These are phyloP conservation scores for Aspergillus egyptiacus DNA, from an alignment of 495 filamentous ascomycete genomes.

Conservation along the genomic window DNA sequence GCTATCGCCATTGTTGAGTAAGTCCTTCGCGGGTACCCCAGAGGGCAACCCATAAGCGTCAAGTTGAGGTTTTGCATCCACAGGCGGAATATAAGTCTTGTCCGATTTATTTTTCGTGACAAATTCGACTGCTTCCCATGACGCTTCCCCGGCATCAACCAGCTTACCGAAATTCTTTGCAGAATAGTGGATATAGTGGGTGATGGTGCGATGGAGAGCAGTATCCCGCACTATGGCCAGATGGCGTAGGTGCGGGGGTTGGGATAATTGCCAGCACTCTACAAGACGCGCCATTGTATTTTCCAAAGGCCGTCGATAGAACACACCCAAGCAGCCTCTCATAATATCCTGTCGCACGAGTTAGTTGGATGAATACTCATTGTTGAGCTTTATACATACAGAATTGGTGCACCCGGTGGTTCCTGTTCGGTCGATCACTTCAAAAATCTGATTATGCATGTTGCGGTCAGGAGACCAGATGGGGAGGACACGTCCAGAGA, in stretches of 20 bases:
- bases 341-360: constrained; percentile 40
- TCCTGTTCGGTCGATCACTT: constrained; percentile 46
- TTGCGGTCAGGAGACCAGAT: constrained; percentile 51
- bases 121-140: constrained; percentile 55
- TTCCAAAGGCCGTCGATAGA: constrained; percentile 56
- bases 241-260: constrained; percentile 58
- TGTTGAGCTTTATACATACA: constrained; percentile 26
- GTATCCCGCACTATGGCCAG: constrained; percentile 60
- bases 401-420: constrained; percentile 46
- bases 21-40: constrained; percentile 22
- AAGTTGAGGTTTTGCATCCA: constrained; percentile 33
- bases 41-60: constrained; percentile 52
- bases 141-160: constrained; percentile 48
- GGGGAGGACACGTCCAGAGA: constrained; percentile 37
- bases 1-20: constrained; percentile 39
- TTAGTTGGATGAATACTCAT: not conserved
- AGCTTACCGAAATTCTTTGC: constrained; percentile 50
- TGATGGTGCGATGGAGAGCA: constrained; percentile 43
- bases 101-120: constrained; percentile 34
- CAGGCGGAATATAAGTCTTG: constrained; percentile 25
- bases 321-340: constrained; percentile 42
- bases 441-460: constrained; percentile 50
- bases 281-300: constrained; percentile 48
- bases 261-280: constrained; percentile 54
- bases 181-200: constrained; percentile 56